phyloP scores from a whole-genome alignment of 2,329 filamentous ascomycete species.

The Verticillium albo-atrum region DNA sequence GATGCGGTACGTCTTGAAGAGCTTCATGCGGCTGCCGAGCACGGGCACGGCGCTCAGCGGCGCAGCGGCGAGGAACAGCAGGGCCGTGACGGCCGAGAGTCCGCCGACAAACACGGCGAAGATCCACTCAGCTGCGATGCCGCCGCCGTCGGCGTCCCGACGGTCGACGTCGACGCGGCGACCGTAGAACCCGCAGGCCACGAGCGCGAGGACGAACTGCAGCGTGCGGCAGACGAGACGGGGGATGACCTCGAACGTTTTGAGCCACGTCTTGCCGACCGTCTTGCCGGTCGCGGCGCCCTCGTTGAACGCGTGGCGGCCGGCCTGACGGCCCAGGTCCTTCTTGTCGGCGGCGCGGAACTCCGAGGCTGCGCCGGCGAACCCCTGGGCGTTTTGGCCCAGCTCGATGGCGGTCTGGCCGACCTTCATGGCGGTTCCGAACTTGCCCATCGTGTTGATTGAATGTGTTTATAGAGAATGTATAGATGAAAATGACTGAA shows the following conservation, averaged over 20 bases:
- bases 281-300: constrained; percentile 33
- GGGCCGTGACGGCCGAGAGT: constrained; percentile 46
- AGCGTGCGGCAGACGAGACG: constrained; percentile 56
- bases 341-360: constrained; percentile 26
- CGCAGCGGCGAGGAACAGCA: constrained; percentile 34
- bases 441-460: constrained; percentile 20
- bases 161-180: constrained; percentile 48
- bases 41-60: constrained; percentile 28
- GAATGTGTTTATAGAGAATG: background rate
- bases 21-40: constrained; percentile 25
- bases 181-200: constrained; percentile 66
- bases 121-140: constrained; percentile 53
- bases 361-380: constrained; percentile 21
- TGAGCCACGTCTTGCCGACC: constrained; percentile 38
- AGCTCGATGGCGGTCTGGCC: constrained; percentile 28
- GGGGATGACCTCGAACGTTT: constrained; percentile 39
- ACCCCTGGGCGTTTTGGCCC: constrained; percentile 19
- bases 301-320: constrained; percentile 26
- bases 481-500: no score
- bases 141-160: constrained; percentile 17
- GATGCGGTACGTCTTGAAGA: constrained; percentile 35
- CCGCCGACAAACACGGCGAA: constrained; percentile 59
- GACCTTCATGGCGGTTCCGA: constrained; percentile 24
- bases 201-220: constrained; percentile 66
- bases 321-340: constrained; percentile 26